phyloP scores from a whole-genome alignment of 306 rosid genomes.

The Dalbergia cochinchinensis region DNA sequence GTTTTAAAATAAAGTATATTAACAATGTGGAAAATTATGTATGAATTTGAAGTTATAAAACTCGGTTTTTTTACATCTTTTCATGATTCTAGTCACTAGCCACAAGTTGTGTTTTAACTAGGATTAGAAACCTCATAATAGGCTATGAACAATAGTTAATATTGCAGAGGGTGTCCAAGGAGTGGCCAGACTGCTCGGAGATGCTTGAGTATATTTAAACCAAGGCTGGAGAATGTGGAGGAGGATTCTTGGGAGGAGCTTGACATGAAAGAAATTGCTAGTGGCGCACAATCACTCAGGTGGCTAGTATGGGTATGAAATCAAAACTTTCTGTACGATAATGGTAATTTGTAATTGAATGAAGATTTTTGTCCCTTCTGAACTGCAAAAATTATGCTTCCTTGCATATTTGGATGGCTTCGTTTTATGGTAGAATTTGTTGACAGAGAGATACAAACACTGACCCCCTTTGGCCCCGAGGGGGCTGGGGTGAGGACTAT shows the following conservation, averaged over 20 bases:
- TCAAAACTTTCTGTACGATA: conserved; percentile 21
- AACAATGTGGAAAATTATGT: background rate
- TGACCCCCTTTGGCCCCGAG: too few species aligned
- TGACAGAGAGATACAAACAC: too few species aligned
- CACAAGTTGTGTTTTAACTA: conserved; percentile 52
- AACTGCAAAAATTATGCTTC: background rate
- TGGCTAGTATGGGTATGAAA: conserved; percentile 92
- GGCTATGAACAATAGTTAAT: conserved; percentile 66
- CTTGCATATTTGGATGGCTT: background rate
- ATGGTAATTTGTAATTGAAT: conserved; percentile 35
- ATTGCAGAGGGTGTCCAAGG: conserved; percentile 92
- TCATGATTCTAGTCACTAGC: background rate
- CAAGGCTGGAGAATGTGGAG: conserved; percentile 70
- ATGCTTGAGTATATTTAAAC: conserved; percentile 83
- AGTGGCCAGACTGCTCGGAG: conserved; percentile 78
- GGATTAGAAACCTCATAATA: conserved; percentile 67
- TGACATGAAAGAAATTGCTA: conserved; percentile 66
- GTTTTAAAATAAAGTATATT: background rate
- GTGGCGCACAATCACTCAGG: conserved; percentile 76
- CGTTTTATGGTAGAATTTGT: conserved; percentile 8
- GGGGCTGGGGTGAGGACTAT: too few species aligned
- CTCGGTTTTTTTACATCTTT: background rate
- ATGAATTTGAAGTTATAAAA: background rate
- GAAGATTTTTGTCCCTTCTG: background rate
- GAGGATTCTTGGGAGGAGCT: conserved; percentile 98